These are phyloP conservation scores for Thalia dealbata DNA, from an alignment of 176 grass and related monocot genomes.

Conservation along the genomic window DNA sequence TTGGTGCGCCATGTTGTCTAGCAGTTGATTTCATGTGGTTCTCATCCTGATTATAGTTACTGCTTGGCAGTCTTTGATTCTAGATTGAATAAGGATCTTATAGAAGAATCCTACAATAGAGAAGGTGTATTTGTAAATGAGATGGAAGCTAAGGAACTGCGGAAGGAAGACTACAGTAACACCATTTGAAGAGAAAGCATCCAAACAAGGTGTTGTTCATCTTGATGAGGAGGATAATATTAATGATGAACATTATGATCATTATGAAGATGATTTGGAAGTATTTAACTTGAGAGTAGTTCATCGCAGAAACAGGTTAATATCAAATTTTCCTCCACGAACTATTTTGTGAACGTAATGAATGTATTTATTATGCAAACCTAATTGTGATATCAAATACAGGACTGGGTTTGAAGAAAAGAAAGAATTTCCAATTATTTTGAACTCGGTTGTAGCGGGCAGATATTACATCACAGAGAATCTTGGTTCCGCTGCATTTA, in stretches of 20 bases:
- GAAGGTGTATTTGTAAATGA: conserved; percentile 17
- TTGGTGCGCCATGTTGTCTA: too few species aligned
- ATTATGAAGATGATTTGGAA: conserved; percentile 58
- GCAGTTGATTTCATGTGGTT: too few species aligned
- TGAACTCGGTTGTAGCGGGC: conserved; percentile 81
- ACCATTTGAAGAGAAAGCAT: conserved; percentile 30
- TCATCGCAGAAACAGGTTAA: conserved; percentile 94
- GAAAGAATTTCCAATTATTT: conserved; percentile 77
- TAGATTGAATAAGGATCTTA: conserved; percentile 15
- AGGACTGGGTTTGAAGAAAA: conserved; percentile 99
- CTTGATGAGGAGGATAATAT: conserved; percentile 47
- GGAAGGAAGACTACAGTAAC: conserved; percentile 36
- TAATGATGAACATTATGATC: conserved; percentile 50
- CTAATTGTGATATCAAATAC: conserved; percentile 24
- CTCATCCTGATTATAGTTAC: conserved; percentile 19
- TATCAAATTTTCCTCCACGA: not conserved
- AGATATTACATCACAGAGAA: conserved; percentile 91
- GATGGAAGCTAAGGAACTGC: conserved; percentile 34
- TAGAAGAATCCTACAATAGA: conserved; percentile 13
- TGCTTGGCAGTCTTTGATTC: conserved; percentile 24
- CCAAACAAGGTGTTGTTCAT: conserved; percentile 10
- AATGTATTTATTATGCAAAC: conserved; percentile 36
- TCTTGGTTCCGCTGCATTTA: conserved; percentile 95
- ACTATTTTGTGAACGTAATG: conserved; percentile 19
- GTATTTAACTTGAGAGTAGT: conserved; percentile 95